A percentile compares a stretch with the other conserved stretches of the same genome.
Conservation (phyloP, 352 stramenopile species). For the Globisporangium paroecandrum region DNA sequence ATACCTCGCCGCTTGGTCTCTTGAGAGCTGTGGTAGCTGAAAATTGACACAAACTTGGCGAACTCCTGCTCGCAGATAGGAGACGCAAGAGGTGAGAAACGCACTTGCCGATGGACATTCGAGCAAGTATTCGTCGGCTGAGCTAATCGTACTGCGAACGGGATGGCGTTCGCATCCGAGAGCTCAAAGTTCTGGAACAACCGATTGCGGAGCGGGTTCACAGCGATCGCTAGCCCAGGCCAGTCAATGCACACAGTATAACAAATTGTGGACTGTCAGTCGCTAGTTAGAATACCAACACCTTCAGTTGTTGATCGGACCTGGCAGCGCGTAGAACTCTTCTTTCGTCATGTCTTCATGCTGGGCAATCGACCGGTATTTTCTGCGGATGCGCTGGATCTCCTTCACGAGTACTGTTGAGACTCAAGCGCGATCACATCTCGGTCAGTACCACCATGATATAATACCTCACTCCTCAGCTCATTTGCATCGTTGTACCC, state of each 20-base stretch:
- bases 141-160: conserved; percentile 29
- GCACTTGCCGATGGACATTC: too few species aligned
- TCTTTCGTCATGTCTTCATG: conserved; percentile 52
- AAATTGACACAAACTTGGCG: conserved; percentile 42
- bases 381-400: conserved; percentile 49
- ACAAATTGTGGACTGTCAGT: neutral
- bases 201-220: conserved; percentile 44
- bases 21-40: conserved; percentile 57
- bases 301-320: conserved; percentile 4
- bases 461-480: too few species aligned
- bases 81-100: too few species aligned
- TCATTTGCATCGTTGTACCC: too few species aligned
- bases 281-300: neutral
- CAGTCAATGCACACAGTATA: neutral
- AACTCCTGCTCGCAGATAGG: conserved; percentile 31
- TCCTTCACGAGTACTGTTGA: conserved; percentile 42
- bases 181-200: conserved; percentile 46
- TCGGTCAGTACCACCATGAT: too few species aligned
- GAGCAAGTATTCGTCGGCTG: too few species aligned
- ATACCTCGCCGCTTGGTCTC: conserved; percentile 50
- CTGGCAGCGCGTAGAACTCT: conserved; percentile 47
- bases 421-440: too few species aligned
- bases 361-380: conserved; percentile 30
- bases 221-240: conserved; percentile 22
- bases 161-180: conserved; percentile 25